Evolutionary conservation across 2,329 filamentous ascomycete species (phyloP), one percentile per base, ranked within the genome.

Genomic region (Cephalotrichum gorgonifer): DNA sequence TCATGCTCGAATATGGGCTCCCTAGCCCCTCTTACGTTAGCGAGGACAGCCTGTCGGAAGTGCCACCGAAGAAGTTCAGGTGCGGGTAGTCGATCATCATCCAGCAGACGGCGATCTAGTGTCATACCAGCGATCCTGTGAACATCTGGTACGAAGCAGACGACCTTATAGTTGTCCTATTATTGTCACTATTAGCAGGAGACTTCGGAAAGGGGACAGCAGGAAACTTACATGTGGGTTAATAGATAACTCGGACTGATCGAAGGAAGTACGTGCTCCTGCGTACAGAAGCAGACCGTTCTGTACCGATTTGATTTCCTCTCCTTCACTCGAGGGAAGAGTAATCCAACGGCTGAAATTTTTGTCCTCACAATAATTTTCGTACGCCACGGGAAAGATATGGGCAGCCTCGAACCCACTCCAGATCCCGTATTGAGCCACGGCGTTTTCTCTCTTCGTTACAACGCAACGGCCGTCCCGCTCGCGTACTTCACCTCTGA

Each of bases 1-100:
- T 59, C 57, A 49, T 46, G 38, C 43, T 60, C 57, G 31, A 56
- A 57, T 8, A 42, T n/a, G 35, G 57, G 57, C 46, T 60, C 58
- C 22, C 58, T 52, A 33, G 49, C 52, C 38, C 53, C 55, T 48
- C 52, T 55, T 54, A 62, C 55, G 45, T 62, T 58, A 6, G 50
- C 51, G 3, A 60, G 51, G 39, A 60, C 53, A 1, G 54, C 52
- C 47, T 61, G 57, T 8, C 54, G 50, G 31, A 60, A 58, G 44
- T 60, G 55, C 58, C 58, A 59, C 8, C 54, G 44, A 11, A 58
- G 43, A 12, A 60, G 52, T 44, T 59, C 22, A 35, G 58, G 49
- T 44, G 35, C 4, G 44, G 53, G 48, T 56, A 51, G 31, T 53
- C 49, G 31, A 49, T 52, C 50, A 30, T 41, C 31, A 27, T 51